Evolutionary conservation across 352 stramenopile genomes (phyloP), one percentile per base, ranked within the genome.

Genomic region (Phytophthora sojae): DNA sequence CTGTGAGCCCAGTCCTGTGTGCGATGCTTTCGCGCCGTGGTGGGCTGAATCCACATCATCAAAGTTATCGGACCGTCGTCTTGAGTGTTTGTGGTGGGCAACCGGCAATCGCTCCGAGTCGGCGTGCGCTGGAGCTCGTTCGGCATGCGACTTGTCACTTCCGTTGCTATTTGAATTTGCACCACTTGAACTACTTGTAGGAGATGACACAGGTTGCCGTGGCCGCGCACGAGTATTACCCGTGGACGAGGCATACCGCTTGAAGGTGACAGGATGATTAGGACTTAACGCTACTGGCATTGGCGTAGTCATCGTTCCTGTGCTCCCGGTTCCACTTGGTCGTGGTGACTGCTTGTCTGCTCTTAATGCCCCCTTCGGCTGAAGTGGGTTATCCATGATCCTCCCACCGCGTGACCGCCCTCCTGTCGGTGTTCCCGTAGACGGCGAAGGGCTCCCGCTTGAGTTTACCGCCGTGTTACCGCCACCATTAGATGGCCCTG

Each of bases 351-450:
- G 71, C 42, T 85, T 88, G 9, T 89, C 81, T 45, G 81, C 25
- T 67, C 77, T 85, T 1, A 68, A n/a, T 47, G 26, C 35, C 60
- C 66, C 64, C 79, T 89, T 51, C 55, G 51, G 30, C 57, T 88
- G 79, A 42, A 90, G 58, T 15, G 73, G 69, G 44, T 88, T 83
- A 55, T 90, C 82, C 70, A 89, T 82, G 53, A 89, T 85, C 1
- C 82, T 72, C 21, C 70, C 71, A 15, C 69, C 68, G 2, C 82
- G 80, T 25, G 66, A 57, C 7, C 82, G 70, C 2, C 76, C 67
- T 26, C 67, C 77, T 37, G 51, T 74, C 2, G 80, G 76, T 25
- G 82, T 85, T 17, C 76, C 77, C 30, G 59, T 57, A 11, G 74
- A 63, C 6, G 59, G 29, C 9, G 70, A 57, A 50, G 44, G n/a